A percentile compares a stretch with the other conserved stretches of the same genome.
Evolutionary conservation across 257 asterid genomes (phyloP).

Genomic region (Cynanchum wilfordii): DNA sequence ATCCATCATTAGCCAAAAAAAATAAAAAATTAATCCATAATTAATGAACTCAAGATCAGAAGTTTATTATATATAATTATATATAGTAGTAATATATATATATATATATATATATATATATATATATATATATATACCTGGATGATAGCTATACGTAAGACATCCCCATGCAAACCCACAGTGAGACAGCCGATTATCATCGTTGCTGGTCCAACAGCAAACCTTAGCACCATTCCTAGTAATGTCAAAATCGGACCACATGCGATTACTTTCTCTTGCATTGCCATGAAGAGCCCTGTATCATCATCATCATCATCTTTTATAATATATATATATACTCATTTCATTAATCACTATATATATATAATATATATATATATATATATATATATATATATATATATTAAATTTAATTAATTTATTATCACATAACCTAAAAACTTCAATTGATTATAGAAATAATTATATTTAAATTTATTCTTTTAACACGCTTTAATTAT

Average conservation of each 20-base stretch:
- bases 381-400: no score
- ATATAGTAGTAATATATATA: no score
- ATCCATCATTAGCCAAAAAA: no score
- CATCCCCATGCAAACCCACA: constrained; percentile 46
- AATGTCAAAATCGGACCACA: constrained; percentile 45
- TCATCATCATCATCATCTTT: not conserved
- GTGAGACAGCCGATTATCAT: constrained; percentile 41
- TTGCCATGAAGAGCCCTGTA: constrained; percentile 74
- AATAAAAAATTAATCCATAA: no score
- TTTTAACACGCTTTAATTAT: no score
- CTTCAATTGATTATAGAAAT: no score
- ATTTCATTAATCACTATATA: not conserved
- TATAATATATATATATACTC: not conserved
- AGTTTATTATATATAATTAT: no score
- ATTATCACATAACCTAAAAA: no score
- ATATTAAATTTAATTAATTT: no score
- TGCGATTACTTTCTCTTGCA: constrained; percentile 53
- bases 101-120: not conserved
- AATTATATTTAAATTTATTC: no score
- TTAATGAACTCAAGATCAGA: no score
- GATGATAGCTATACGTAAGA: constrained; percentile 41
- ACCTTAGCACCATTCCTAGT: constrained; percentile 50
- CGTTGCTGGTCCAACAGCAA: constrained; percentile 47
- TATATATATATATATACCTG: constrained; percentile 33
- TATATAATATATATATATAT: no score